Evolutionary conservation across 1,284 basidiomycete species (phyloP).

Genomic region (Ganoderma lingzhi): DNA sequence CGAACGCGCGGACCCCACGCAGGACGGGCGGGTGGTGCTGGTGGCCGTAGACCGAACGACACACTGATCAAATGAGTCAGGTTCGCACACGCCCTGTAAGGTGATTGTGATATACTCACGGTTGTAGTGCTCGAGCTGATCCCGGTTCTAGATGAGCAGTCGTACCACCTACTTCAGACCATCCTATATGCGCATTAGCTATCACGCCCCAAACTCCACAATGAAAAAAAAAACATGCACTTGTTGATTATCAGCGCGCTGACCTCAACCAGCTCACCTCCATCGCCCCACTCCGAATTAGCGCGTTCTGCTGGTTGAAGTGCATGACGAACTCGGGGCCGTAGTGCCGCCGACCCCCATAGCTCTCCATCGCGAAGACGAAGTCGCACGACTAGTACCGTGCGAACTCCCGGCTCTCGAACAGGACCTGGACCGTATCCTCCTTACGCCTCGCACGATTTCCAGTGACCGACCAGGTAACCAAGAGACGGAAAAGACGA

Average conservation of each 20-base stretch:
- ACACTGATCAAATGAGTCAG: no score
- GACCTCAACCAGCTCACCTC: slow-evolving; percentile 48
- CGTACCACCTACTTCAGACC: no score
- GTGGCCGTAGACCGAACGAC: no score
- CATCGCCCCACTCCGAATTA: slow-evolving; percentile 53
- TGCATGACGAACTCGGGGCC: slow-evolving; percentile 70
- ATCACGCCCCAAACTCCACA: no score
- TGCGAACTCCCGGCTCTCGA: slow-evolving; percentile 67
- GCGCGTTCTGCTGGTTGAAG: slow-evolving; percentile 71
- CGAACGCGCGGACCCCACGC: no score
- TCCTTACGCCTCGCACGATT: neutral
- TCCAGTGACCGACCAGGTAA: neutral
- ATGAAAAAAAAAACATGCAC: slow-evolving; percentile 31
- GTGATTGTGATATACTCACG: no score
- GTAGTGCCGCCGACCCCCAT: slow-evolving; percentile 66
- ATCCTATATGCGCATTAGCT: no score
- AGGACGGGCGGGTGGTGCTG: no score
- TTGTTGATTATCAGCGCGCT: slow-evolving; percentile 52
- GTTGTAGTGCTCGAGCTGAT: no score
- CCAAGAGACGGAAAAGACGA: neutral
- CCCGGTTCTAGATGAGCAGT: no score
- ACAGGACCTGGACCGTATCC: slow-evolving; percentile 66
- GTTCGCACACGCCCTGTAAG: no score
- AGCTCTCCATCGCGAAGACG: slow-evolving; percentile 70
- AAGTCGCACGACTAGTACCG: slow-evolving; percentile 69